Percentiles rank a stretch among this genome's conserved stretches.
Evolutionary conservation across 2,329 filamentous ascomycete species (phyloP).

Genomic region (Curvularia eragrostidis): DNA sequence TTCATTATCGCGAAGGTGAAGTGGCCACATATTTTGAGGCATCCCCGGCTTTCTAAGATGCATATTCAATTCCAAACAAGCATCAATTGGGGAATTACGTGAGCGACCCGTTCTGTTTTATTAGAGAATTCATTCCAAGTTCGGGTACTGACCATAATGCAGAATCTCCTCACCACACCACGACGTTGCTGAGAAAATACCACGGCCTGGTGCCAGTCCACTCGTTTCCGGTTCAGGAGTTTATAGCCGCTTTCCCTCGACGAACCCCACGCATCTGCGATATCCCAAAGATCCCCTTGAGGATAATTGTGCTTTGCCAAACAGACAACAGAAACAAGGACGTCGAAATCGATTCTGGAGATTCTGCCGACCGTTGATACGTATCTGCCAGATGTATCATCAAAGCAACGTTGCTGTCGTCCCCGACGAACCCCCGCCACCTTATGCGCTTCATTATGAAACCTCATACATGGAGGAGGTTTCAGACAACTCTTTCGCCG

Average conservation of each 20-base stretch:
- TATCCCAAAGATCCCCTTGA: neutral
- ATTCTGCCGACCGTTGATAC: constrained; percentile 1
- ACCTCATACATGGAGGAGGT: constrained; percentile 1
- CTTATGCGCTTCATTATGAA: neutral
- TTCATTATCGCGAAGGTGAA: constrained; percentile 2
- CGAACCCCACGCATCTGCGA: neutral
- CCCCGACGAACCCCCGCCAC: neutral
- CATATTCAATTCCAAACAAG: constrained; percentile 16
- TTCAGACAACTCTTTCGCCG: neutral
- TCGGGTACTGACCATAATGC: neutral
- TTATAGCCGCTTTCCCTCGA: neutral
- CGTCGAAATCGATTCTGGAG: constrained; percentile 7
- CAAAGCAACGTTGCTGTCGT: neutral
- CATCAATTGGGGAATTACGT: constrained; percentile 15
- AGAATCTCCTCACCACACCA: constrained; percentile 6
- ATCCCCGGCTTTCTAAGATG: constrained; percentile 17
- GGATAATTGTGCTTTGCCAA: neutral
- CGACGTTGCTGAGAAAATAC: neutral
- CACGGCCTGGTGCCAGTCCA: neutral
- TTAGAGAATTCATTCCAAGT: neutral
- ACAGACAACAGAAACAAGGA: neutral
- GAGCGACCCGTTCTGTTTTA: constrained; percentile 10
- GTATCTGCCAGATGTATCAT: constrained; percentile 6
- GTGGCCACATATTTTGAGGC: constrained; percentile 12
- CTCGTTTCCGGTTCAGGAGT: constrained; percentile 3